Conservation (phyloP, 441 rosid species). For the Syzygium malaccense region DNA sequence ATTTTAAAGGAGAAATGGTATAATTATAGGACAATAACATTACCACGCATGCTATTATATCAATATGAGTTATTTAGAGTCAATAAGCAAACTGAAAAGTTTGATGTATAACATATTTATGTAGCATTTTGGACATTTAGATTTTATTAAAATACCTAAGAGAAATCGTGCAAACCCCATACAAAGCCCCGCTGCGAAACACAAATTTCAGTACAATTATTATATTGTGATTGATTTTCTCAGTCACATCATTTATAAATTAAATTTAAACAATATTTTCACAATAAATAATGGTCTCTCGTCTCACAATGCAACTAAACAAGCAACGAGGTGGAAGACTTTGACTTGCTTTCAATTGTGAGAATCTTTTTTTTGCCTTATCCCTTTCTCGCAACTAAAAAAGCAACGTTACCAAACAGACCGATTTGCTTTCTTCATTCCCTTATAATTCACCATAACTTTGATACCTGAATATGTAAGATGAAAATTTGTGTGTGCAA, state of each 20-base stretch:
- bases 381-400: too few relatives aligned
- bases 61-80: not conserved
- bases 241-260: fast-evolving
- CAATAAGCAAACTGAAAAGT: not conserved
- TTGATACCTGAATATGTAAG: too few relatives aligned
- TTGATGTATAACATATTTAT: not conserved
- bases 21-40: not conserved
- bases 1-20: not conserved
- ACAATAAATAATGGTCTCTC: not conserved
- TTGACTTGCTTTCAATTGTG: not conserved
- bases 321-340: not conserved
- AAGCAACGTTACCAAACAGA: too few relatives aligned
- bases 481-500: too few relatives aligned
- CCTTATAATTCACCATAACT: too few relatives aligned
- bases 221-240: too few relatives aligned
- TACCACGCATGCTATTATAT: not conserved
- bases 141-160: too few relatives aligned
- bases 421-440: too few relatives aligned
- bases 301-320: fast-evolving
- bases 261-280: too few relatives aligned
- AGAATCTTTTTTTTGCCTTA: not conserved
- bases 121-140: too few relatives aligned
- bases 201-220: too few relatives aligned
- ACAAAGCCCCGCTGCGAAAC: fast-evolving
- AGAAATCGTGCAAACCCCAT: not conserved